These are phyloP conservation scores for Tuctoria greenei DNA, from an alignment of 176 grass and related monocot genomes.

Conservation along the genomic window DNA sequence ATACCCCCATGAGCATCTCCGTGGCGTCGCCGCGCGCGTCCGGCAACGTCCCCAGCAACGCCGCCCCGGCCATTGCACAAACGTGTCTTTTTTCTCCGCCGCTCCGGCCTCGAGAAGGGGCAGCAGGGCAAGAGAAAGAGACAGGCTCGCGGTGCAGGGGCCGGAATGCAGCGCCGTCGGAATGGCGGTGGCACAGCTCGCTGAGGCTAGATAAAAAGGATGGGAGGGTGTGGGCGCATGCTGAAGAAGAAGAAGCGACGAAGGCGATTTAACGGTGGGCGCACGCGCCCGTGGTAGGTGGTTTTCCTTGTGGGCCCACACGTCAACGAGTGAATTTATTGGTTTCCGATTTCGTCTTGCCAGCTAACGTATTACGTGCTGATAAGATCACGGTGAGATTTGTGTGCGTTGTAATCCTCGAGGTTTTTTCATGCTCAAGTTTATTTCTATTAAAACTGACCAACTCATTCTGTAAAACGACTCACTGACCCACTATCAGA, in stretches of 20 bases:
- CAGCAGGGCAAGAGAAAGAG: background rate
- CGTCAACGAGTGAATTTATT: too few relatives aligned
- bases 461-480: background rate
- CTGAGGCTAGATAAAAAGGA: background rate
- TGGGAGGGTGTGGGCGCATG: background rate
- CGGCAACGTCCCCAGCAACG: slow-evolving; percentile 30
- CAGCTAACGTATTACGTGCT: background rate
- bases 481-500: background rate
- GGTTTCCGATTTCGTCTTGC: background rate
- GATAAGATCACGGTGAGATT: background rate
- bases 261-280: slow-evolving; percentile 22
- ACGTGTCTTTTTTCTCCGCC: background rate
- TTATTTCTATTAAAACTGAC: background rate
- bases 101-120: background rate
- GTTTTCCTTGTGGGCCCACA: background rate
- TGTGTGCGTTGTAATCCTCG: background rate
- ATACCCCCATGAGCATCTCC: slow-evolving; percentile 44
- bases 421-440: background rate
- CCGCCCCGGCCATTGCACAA: slow-evolving; percentile 3
- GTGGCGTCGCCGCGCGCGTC: slow-evolving; percentile 29
- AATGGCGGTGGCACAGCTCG: background rate
- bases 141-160: too few relatives aligned
- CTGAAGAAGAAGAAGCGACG: background rate
- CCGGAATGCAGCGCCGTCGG: background rate
- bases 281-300: slow-evolving; percentile 13